Evolutionary conservation across 768 basidiomycete species (phyloP).

Genomic region (Boletus rubroflammeus): DNA sequence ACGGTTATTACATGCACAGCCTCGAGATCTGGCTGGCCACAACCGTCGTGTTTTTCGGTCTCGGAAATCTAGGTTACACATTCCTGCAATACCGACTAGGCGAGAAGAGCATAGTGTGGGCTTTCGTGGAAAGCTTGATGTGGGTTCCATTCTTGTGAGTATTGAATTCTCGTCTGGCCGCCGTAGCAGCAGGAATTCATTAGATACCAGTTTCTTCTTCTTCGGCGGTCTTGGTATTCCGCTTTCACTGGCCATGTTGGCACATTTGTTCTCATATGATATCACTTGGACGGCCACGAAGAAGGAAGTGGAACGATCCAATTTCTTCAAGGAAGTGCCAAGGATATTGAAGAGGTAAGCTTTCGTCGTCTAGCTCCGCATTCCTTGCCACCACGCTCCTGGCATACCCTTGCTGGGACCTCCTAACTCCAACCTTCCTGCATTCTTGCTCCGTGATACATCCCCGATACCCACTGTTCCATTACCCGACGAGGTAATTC

Average conservation of each 20-base stretch:
- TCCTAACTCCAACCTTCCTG: neutral
- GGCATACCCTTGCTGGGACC: neutral
- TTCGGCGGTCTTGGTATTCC: conserved; percentile 57
- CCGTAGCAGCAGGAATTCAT: conserved; percentile 5
- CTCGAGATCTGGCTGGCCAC: conserved; percentile 82
- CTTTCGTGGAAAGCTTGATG: conserved; percentile 24
- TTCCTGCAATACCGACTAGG: conserved; percentile 73
- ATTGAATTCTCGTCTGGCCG: neutral
- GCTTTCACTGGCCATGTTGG: conserved; percentile 48
- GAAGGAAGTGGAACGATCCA: conserved; percentile 84
- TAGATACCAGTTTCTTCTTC: conserved; percentile 40
- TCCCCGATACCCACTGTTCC: neutral
- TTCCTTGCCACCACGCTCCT: neutral
- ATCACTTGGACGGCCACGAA: conserved; percentile 57
- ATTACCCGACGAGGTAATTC: conserved; percentile 3
- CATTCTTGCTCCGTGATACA: neutral
- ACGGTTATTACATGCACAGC: conserved; percentile 73
- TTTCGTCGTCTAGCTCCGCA: neutral
- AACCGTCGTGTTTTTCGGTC: conserved; percentile 72
- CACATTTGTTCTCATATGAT: conserved; percentile 57
- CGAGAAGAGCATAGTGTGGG: conserved; percentile 24
- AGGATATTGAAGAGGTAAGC: conserved; percentile 56
- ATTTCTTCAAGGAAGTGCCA: conserved; percentile 89
- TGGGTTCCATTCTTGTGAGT: conserved; percentile 39
- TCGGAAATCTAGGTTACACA: conserved; percentile 68